Percentiles rank a stretch among this genome's conserved stretches.
Evolutionary conservation across 306 rosid species (phyloP).

Genomic region (Vicia villosa): DNA sequence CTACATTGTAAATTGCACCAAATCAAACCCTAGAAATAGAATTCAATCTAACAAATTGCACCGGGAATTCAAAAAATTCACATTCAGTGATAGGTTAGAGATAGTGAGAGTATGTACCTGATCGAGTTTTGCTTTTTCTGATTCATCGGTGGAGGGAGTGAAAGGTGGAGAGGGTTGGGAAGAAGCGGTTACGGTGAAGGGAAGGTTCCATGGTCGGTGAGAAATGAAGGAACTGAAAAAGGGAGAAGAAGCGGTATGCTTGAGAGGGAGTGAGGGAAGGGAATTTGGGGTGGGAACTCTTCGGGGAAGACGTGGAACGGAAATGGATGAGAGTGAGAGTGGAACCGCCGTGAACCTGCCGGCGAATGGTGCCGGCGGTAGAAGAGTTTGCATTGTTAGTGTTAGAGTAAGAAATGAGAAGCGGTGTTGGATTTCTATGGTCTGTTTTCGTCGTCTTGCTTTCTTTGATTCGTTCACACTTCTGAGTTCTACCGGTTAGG

Average conservation of each 20-base stretch:
- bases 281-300: conserved; percentile 41
- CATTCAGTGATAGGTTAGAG: too few relatives aligned
- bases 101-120: conserved; percentile 55
- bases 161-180: conserved; percentile 53
- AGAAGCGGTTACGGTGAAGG: conserved; percentile 46
- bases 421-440: conserved; percentile 10
- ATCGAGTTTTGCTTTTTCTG: conserved; percentile 77
- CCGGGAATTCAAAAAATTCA: background rate
- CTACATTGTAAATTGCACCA: background rate
- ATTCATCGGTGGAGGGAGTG: conserved; percentile 54
- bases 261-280: conserved; percentile 33
- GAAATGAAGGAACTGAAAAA: conserved; percentile 30
- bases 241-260: conserved; percentile 30
- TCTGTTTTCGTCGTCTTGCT: conserved; percentile 22
- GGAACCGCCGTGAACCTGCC: conserved; percentile 44
- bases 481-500: conserved; percentile 3
- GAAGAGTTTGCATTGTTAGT: conserved; percentile 67
- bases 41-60: background rate
- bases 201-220: conserved; percentile 39
- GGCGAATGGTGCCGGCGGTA: conserved; percentile 58
- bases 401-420: background rate
- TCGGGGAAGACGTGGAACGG: conserved; percentile 26
- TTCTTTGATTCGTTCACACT: background rate
- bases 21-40: conserved; percentile 33
- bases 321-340: conserved; percentile 25